Evolutionary conservation across 768 basidiomycete species (phyloP), one percentile per base, ranked within the genome.

Genomic region (Amanita phalloides): DNA sequence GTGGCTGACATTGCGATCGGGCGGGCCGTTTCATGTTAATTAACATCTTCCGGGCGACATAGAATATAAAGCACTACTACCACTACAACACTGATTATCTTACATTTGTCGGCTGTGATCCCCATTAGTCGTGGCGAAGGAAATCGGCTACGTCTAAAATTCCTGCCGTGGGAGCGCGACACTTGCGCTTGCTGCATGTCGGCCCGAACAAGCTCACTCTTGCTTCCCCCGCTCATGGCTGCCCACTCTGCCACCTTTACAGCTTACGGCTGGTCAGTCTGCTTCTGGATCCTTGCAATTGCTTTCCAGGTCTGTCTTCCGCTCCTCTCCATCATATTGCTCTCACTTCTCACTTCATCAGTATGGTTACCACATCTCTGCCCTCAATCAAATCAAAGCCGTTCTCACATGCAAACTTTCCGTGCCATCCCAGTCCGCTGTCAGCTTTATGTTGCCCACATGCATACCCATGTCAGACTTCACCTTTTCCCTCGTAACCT

Each of bases 351-450:
- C 3, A 1, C 17, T 45, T 45, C 30, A 89, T 45, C 30, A 89
- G 78, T 90, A 90, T 68, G 93, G 92, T n/a, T 96, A 87, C 65
- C 90, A 95, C 64, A 89, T 92, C 38, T 88, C 91, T 1, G 84
- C 84, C 13, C 77, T 97, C 54, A 97, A 97, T 64, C 91, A 93
- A 63, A 82, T 94, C 23, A 82, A 90, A 61, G 77, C 76, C 4
- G 80, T 84, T 39, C 62, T 93, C 52, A 90, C 86, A 3, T 95
- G 91, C 69, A 75, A 76, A 47, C 58, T 56, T 28, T 51, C 57
- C 6, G 56, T 64, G 30, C 58, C 63, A 43, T 28, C 58, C 42
- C 54, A 58, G 30, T 50, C 62, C 51, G 43, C 64, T 49, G 33
- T 46, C 10, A 55, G 61, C 43, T 64, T 70, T 59, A 70, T 68